Percentiles rank a stretch among this genome's conserved stretches.
These are phyloP conservation scores for Golubevia sp. DNA, from an alignment of 1,284 basidiomycete genomes.

Conservation along the genomic window DNA sequence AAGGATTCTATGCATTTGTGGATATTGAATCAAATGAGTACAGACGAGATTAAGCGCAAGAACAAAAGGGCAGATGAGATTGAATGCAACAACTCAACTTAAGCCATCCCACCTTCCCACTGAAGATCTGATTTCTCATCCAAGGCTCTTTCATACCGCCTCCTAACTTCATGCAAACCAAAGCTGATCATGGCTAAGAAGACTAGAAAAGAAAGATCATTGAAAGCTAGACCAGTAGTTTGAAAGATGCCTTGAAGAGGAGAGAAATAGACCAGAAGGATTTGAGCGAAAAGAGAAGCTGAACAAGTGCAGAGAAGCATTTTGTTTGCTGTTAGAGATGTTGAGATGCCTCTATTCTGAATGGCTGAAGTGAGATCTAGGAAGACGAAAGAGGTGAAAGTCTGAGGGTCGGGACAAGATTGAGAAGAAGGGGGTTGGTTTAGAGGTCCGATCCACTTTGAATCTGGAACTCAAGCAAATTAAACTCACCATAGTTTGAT, in stretches of 20 bases:
- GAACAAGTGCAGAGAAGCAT: slow-evolving; percentile 88
- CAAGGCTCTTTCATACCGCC: slow-evolving; percentile 74
- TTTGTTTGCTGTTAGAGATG: slow-evolving; percentile 67
- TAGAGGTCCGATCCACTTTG: slow-evolving; percentile 3
- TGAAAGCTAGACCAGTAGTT: slow-evolving; percentile 75
- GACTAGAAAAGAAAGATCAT: slow-evolving; percentile 76
- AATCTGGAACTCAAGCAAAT: neutral
- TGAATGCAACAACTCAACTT: too few relatives aligned
- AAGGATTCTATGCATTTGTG: too few relatives aligned
- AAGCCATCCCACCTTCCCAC: slow-evolving; percentile 8
- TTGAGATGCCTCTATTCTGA: slow-evolving; percentile 77
- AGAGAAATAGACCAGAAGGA: slow-evolving; percentile 85
- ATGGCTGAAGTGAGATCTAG: slow-evolving; percentile 92
- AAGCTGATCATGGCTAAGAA: slow-evolving; percentile 75
- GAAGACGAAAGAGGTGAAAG: slow-evolving; percentile 95
- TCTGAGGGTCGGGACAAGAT: slow-evolving; percentile 66
- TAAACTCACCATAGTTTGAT: slow-evolving; percentile 85
- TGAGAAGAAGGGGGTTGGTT: slow-evolving; percentile 3
- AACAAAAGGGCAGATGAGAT: too few relatives aligned
- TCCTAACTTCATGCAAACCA: slow-evolving; percentile 76
- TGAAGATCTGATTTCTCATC: slow-evolving; percentile 11
- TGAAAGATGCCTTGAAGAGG: slow-evolving; percentile 91
- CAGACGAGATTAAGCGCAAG: too few relatives aligned
- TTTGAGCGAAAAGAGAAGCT: slow-evolving; percentile 79
- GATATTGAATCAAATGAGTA: too few relatives aligned